Evolutionary conservation across 2,329 filamentous ascomycete genomes (phyloP).

Genomic region (Diaporthe humulicola): DNA sequence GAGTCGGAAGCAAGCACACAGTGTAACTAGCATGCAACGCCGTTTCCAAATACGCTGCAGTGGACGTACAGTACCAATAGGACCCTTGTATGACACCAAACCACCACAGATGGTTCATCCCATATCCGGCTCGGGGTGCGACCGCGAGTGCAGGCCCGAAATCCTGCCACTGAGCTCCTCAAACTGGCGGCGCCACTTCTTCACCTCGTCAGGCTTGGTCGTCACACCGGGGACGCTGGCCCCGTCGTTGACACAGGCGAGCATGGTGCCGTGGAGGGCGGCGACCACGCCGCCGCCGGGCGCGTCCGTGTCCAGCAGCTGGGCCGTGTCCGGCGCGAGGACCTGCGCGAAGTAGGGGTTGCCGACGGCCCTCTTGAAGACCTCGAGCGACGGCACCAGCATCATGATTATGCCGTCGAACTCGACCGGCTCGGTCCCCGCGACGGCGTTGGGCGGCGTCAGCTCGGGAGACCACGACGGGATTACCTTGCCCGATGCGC

Average conservation of each 20-base stretch:
- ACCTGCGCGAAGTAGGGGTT: slow-evolving; percentile 6
- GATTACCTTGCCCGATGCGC: slow-evolving; percentile 1
- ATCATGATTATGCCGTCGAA: slow-evolving; percentile 23
- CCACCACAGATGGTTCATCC: not conserved
- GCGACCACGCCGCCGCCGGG: slow-evolving; percentile 2
- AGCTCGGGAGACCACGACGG: slow-evolving; percentile 2
- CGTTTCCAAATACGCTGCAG: slow-evolving; percentile 12
- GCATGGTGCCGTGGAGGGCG: slow-evolving; percentile 7
- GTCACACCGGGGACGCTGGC: not conserved
- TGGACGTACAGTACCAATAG: not conserved
- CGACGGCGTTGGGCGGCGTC: not conserved
- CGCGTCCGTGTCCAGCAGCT: slow-evolving; percentile 5
- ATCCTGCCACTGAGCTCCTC: slow-evolving; percentile 5
- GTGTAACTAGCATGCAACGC: not conserved
- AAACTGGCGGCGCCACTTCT: slow-evolving; percentile 18
- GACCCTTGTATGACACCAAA: not conserved
- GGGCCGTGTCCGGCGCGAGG: slow-evolving; percentile 1
- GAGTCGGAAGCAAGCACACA: not conserved
- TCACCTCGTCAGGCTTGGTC: slow-evolving; percentile 19
- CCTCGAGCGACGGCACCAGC: not conserved
- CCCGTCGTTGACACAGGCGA: slow-evolving; percentile 7
- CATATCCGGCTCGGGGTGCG: slow-evolving; percentile 17
- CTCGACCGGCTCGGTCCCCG: slow-evolving; percentile 20
- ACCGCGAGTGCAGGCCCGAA: slow-evolving; percentile 14
- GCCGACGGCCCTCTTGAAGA: slow-evolving; percentile 8